These are phyloP conservation scores for Coemansia sp. DNA, from an alignment of 192 early-diverging fungal species.

Conservation along the genomic window DNA sequence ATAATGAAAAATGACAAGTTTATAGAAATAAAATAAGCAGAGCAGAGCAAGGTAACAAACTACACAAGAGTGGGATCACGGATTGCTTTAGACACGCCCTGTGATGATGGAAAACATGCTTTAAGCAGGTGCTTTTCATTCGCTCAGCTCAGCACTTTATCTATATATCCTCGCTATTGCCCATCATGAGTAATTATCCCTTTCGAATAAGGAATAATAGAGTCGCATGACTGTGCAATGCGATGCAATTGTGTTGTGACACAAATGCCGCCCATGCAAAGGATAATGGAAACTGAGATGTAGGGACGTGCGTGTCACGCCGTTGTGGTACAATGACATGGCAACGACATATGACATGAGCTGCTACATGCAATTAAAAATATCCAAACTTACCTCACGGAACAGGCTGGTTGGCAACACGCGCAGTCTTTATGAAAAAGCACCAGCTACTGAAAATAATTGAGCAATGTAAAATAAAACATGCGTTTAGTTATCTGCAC, in stretches of 20 bases:
- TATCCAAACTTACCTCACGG: slow-evolving; percentile 8
- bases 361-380: background rate
- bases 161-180: background rate
- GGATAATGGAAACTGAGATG: slow-evolving; percentile 14
- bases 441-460: background rate
- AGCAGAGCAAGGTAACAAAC: background rate
- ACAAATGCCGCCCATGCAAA: slow-evolving; percentile 1
- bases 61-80: background rate
- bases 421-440: background rate
- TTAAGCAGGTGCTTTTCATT: background rate
- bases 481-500: background rate
- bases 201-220: background rate
- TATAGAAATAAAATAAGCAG: background rate
- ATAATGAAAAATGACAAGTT: slow-evolving; percentile 3
- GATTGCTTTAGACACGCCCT: slow-evolving; percentile 1
- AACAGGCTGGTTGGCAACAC: background rate
- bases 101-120: slow-evolving; percentile 1
- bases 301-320: slow-evolving; percentile 3
- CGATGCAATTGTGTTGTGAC: slow-evolving; percentile 9
- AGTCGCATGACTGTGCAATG: slow-evolving; percentile 14
- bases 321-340: background rate
- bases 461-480: background rate
- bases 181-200: slow-evolving; percentile 7
- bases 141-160: background rate
- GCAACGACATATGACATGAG: background rate